A percentile compares a stretch with the other conserved stretches of the same genome.
Evolutionary conservation across 2,329 filamentous ascomycete species (phyloP).

Genomic region (Colletotrichum musicola): DNA sequence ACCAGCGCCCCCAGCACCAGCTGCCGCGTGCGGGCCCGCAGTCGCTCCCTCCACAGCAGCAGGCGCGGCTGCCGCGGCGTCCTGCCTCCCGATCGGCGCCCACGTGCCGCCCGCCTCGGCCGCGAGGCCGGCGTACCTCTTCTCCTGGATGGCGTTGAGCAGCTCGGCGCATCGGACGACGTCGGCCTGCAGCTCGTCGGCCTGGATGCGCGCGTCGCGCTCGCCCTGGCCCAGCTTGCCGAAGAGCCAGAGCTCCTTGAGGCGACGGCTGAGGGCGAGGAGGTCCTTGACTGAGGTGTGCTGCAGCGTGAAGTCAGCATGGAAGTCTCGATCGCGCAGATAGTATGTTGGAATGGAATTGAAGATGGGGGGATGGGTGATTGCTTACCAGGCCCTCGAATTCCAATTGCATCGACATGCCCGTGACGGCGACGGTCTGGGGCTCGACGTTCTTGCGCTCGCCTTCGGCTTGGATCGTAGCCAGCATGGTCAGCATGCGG

Average conservation of each 20-base stretch:
- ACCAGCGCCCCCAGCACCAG: neutral
- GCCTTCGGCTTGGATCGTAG: constrained; percentile 56
- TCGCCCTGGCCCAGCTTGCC: constrained; percentile 56
- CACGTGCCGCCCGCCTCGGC: constrained; percentile 53
- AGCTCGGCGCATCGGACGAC: constrained; percentile 51
- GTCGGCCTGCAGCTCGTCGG: constrained; percentile 52
- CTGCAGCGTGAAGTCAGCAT: constrained; percentile 41
- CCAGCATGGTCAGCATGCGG: constrained; percentile 58
- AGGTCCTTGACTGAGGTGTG: constrained; percentile 60
- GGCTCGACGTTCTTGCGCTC: constrained; percentile 53
- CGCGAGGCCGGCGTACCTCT: constrained; percentile 50
- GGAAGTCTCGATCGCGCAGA: neutral
- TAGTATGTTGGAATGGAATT: neutral
- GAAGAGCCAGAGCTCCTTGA: constrained; percentile 62
- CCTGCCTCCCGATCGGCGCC: constrained; percentile 44
- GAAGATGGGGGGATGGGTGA: neutral
- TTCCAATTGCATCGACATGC: constrained; percentile 60
- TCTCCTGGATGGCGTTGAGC: constrained; percentile 51
- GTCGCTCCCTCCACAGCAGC: neutral
- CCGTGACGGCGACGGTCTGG: constrained; percentile 56
- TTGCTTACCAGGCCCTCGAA: constrained; percentile 55
- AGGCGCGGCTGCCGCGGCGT: neutral
- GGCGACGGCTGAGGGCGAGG: constrained; percentile 56
- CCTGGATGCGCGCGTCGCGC: constrained; percentile 50
- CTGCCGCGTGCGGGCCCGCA: neutral